Conservation (phyloP, 2,329 filamentous ascomycete species). For the Aspergillus unguis region DNA sequence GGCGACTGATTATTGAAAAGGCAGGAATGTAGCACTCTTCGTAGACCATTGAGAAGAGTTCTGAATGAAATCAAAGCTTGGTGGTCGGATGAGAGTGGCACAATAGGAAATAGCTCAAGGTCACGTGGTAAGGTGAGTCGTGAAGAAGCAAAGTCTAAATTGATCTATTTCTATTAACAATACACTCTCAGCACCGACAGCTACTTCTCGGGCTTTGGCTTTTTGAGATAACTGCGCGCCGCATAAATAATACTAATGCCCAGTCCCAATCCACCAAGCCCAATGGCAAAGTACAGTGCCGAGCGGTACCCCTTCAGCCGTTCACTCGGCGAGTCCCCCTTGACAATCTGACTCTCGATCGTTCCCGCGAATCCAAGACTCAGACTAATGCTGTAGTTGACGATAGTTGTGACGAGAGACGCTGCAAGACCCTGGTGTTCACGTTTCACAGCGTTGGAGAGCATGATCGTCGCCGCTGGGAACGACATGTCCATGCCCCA, state of each 20-base stretch:
- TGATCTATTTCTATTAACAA: no score
- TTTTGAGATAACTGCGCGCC: conserved; percentile 7
- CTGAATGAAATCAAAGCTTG: no score
- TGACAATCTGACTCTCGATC: conserved; percentile 51
- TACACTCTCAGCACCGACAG: no score
- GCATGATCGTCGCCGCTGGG: conserved; percentile 59
- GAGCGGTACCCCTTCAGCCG: conserved; percentile 39
- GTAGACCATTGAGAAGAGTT: no score
- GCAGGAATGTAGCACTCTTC: no score
- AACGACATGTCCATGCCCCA: conserved; percentile 67
- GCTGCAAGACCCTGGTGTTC: conserved; percentile 19
- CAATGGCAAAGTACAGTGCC: conserved; percentile 42
- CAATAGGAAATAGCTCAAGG: no score
- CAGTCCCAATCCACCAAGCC: conserved; percentile 29
- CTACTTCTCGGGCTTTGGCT: not conserved
- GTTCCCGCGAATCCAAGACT: conserved; percentile 65
- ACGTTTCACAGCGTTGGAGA: conserved; percentile 51
- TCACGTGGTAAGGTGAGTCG: no score
- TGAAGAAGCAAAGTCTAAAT: no score
- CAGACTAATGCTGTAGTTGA: conserved; percentile 67
- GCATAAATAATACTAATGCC: conserved; percentile 18
- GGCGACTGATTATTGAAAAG: no score
- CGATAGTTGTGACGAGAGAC: conserved; percentile 58
- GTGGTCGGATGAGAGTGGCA: no score
- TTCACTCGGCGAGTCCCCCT: conserved; percentile 36